Evolutionary conservation across 2,329 filamentous ascomycete genomes (phyloP).

Genomic region (Fusarium pseudoanthophilum): DNA sequence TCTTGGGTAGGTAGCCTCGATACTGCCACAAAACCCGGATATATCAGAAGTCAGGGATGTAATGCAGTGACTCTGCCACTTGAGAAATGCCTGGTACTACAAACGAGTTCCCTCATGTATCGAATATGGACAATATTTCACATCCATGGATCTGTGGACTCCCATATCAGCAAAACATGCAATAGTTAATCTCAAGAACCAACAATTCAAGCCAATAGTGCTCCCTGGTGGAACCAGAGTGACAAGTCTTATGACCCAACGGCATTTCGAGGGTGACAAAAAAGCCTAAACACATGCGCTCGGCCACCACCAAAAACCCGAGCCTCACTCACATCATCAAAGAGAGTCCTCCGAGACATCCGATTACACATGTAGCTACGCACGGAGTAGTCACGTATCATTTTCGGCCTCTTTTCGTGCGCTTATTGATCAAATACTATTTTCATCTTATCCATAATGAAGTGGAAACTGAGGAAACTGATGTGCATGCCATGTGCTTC

Average conservation of each 20-base stretch:
- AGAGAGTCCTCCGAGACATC: slow-evolving; percentile 13
- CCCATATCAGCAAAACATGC: not conserved
- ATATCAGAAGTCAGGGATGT: not conserved
- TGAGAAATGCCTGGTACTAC: not conserved
- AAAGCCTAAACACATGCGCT: slow-evolving; percentile 1
- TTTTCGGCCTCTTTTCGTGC: not conserved
- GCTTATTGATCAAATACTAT: not conserved
- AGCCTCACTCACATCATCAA: not conserved
- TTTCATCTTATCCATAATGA: not conserved
- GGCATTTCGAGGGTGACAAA: not conserved
- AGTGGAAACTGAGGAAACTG: not conserved
- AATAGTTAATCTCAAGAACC: not conserved
- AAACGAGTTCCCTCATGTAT: not conserved
- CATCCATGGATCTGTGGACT: too few relatives aligned
- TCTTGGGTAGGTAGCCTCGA: not conserved
- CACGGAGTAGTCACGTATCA: not conserved
- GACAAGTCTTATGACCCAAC: not conserved
- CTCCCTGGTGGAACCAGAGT: not conserved
- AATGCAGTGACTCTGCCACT: not conserved
- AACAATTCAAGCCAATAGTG: not conserved
- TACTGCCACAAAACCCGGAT: not conserved
- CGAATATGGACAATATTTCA: not conserved
- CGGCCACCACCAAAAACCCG: slow-evolving; percentile 14
- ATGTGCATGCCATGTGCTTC: not conserved
- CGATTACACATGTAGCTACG: not conserved